Conservation (phyloP, 345 rosid species). For the Moricandia arvensis region DNA sequence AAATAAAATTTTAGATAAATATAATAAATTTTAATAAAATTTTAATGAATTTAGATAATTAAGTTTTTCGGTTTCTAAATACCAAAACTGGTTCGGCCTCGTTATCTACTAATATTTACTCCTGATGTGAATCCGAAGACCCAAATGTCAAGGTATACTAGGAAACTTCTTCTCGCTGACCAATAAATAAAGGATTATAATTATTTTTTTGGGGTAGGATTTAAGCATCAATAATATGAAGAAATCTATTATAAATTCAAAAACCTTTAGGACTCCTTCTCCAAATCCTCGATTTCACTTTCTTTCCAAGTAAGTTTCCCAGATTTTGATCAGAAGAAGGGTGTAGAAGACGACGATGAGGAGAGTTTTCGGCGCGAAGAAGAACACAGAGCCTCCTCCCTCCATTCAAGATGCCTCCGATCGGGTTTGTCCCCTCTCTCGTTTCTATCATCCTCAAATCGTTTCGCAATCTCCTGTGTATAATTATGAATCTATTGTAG, state of each 20-base stretch:
- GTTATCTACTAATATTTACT: no score
- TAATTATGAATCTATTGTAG: background rate
- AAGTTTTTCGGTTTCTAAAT: no score
- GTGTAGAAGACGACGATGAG: constrained; percentile 51
- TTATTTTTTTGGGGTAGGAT: background rate
- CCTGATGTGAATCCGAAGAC: no score
- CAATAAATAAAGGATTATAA: background rate
- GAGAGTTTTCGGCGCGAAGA: constrained; percentile 85
- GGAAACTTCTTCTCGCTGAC: background rate
- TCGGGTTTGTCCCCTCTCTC: constrained; percentile 45
- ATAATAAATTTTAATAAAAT: no score
- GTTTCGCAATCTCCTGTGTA: background rate
- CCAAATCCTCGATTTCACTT: background rate
- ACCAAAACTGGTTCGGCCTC: no score
- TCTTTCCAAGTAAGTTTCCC: background rate
- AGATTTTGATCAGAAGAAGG: background rate
- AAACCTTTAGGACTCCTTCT: background rate
- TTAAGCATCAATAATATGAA: background rate
- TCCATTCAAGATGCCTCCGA: constrained; percentile 82
- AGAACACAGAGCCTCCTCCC: constrained; percentile 91
- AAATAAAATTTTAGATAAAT: no score
- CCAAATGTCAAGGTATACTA: background rate
- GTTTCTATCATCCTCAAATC: background rate
- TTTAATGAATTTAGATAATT: no score
- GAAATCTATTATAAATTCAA: background rate